Percentiles rank a stretch among this genome's conserved stretches.
phyloP scores from a whole-genome alignment of 768 basidiomycete species.

The Russula emetica region DNA sequence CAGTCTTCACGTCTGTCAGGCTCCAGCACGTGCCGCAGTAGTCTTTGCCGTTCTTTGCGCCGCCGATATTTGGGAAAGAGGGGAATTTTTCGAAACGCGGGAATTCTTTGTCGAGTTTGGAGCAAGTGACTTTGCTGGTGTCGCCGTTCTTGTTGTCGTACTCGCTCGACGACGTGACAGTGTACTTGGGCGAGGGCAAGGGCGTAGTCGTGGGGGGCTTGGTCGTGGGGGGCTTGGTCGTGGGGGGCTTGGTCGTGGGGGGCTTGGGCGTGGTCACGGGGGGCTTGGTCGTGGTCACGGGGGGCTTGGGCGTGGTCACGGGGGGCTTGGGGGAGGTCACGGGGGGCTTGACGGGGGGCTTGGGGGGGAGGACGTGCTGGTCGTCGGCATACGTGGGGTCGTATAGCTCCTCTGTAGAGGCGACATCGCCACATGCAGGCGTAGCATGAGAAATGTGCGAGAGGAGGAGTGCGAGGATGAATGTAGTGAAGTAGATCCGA shows the following conservation, averaged over 20 bases:
- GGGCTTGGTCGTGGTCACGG: too few species aligned
- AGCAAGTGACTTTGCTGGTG: constrained; percentile 44
- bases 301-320: too few species aligned
- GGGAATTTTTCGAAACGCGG: constrained; percentile 50
- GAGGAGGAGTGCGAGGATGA: constrained; percentile 6
- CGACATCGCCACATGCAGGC: background rate
- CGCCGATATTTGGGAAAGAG: constrained; percentile 57
- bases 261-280: too few species aligned
- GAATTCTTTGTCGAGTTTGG: too few species aligned
- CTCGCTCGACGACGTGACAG: background rate
- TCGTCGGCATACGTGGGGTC: background rate
- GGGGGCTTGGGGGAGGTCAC: too few species aligned
- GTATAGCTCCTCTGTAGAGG: background rate
- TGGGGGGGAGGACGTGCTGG: background rate
- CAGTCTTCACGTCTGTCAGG: constrained; percentile 43
- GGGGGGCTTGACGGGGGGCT: too few species aligned
- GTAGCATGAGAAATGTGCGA: background rate
- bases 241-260: too few species aligned
- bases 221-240: too few species aligned
- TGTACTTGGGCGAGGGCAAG: too few species aligned
- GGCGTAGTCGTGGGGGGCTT: too few species aligned
- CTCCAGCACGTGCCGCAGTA: constrained; percentile 60
- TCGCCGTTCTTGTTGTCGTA: constrained; percentile 46
- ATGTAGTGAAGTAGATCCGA: background rate
- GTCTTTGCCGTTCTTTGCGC: constrained; percentile 43